phyloP scores from a whole-genome alignment of 1,284 basidiomycete genomes.

The Cutaneotrichosporon daszewskae region DNA sequence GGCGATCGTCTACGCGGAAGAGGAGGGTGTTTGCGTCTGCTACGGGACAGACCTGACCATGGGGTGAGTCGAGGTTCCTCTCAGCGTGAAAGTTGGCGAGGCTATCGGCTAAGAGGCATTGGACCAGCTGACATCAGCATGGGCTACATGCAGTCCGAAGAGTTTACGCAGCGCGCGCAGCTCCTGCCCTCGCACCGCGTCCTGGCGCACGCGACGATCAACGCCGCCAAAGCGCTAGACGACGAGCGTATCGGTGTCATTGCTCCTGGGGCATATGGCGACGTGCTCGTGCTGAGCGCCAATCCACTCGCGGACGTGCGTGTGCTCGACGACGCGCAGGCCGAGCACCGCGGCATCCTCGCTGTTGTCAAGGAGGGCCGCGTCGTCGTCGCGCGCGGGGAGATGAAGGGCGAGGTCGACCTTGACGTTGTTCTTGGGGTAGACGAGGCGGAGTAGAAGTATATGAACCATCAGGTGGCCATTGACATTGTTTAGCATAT shows the following conservation, averaged over 20 bases:
- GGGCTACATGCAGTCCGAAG: slow-evolving; percentile 24
- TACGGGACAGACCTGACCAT: slow-evolving; percentile 16
- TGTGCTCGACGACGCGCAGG: slow-evolving; percentile 51
- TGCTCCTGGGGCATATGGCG: slow-evolving; percentile 47
- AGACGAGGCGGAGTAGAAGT: slow-evolving; percentile 7
- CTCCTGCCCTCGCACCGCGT: slow-evolving; percentile 47
- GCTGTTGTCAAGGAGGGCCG: slow-evolving; percentile 22
- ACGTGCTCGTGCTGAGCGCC: slow-evolving; percentile 49
- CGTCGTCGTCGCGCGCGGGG: slow-evolving; percentile 18
- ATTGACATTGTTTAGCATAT: no score
- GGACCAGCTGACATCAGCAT: slow-evolving; percentile 6
- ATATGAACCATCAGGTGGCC: no score
- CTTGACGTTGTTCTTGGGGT: slow-evolving; percentile 17
- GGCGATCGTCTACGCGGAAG: slow-evolving; percentile 24
- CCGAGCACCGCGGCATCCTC: slow-evolving; percentile 27
- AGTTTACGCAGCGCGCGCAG: slow-evolving; percentile 49
- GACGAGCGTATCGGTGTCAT: slow-evolving; percentile 47
- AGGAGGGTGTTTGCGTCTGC: slow-evolving; percentile 27
- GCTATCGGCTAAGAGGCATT: not conserved
- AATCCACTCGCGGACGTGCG: slow-evolving; percentile 53
- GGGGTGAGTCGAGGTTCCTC: no score
- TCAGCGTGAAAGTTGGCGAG: no score
- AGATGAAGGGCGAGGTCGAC: slow-evolving; percentile 3
- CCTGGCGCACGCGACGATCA: slow-evolving; percentile 51
- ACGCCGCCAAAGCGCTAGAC: slow-evolving; percentile 48